phyloP scores from a whole-genome alignment of 768 basidiomycete species.

The Suillus brevipes region DNA sequence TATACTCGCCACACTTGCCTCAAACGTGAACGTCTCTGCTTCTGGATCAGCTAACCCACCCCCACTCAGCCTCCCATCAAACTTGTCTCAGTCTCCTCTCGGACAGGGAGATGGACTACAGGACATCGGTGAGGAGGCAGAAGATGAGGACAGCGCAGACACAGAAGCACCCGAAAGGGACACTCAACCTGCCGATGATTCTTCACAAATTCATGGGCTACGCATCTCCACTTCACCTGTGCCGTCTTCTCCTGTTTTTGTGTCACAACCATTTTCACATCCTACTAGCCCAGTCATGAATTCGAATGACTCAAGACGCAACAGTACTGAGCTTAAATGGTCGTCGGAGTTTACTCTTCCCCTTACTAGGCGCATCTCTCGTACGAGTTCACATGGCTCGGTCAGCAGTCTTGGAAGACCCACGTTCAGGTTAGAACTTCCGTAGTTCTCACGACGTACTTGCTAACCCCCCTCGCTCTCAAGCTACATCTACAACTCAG shows the following conservation, averaged over 20 bases:
- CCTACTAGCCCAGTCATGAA: slow-evolving; percentile 22
- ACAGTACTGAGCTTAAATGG: slow-evolving; percentile 26
- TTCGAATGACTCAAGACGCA: slow-evolving; percentile 19
- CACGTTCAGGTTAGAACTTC: slow-evolving; percentile 20
- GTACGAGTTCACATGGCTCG: slow-evolving; percentile 28
- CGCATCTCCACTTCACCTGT: slow-evolving; percentile 50
- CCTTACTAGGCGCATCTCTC: slow-evolving; percentile 25
- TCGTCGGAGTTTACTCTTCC: slow-evolving; percentile 21
- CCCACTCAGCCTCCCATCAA: slow-evolving; percentile 38
- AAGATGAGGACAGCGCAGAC: slow-evolving; percentile 49
- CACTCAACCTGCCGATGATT: slow-evolving; percentile 18
- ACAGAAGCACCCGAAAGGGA: slow-evolving; percentile 19
- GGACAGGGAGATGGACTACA: slow-evolving; percentile 42
- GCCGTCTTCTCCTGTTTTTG: slow-evolving; percentile 26
- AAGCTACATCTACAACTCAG: slow-evolving; percentile 9
- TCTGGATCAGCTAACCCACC: slow-evolving; percentile 33
- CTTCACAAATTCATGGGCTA: slow-evolving; percentile 54
- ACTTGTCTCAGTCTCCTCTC: slow-evolving; percentile 30
- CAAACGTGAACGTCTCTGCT: slow-evolving; percentile 18
- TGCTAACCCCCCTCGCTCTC: slow-evolving; percentile 12
- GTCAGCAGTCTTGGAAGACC: slow-evolving; percentile 28
- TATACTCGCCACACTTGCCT: slow-evolving; percentile 41
- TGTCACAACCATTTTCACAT: slow-evolving; percentile 28
- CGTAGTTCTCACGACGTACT: neutral
- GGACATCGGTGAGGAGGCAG: slow-evolving; percentile 49